These are phyloP conservation scores for Helicostylum pulchrum DNA, from an alignment of 192 early-diverging fungal species.

Conservation along the genomic window DNA sequence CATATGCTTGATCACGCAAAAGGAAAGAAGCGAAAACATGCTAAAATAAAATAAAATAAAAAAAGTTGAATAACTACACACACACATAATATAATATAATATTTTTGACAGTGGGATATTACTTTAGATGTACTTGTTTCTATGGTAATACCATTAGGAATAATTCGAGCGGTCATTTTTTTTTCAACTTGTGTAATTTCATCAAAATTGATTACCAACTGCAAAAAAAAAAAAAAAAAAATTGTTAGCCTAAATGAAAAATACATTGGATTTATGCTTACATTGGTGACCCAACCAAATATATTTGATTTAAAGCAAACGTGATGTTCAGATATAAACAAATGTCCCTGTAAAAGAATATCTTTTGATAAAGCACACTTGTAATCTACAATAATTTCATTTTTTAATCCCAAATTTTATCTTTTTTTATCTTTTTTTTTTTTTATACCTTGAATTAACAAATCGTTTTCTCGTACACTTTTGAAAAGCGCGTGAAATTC, in stretches of 20 bases:
- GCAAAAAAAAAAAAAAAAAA: conserved; percentile 6
- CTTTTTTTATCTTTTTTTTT: background rate
- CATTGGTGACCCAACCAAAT: conserved; percentile 86
- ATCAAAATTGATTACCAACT: conserved; percentile 67
- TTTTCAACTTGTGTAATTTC: conserved; percentile 85
- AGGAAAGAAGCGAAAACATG: conserved; percentile 86
- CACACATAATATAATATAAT: background rate
- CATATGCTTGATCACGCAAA: conserved; percentile 74
- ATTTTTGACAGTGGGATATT: background rate
- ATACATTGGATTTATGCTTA: conserved; percentile 17
- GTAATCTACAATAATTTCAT: conserved; percentile 49
- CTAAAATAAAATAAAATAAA: conserved; percentile 19
- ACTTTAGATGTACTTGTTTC: conserved; percentile 61
- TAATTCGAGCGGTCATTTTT: conserved; percentile 78
- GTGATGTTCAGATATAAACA: conserved; percentile 78
- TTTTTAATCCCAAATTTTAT: background rate
- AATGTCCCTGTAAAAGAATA: conserved; percentile 79
- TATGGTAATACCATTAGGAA: conserved; percentile 86
- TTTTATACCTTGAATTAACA: conserved; percentile 48
- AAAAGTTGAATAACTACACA: conserved; percentile 1
- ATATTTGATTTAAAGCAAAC: conserved; percentile 86
- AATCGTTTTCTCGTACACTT: conserved; percentile 51
- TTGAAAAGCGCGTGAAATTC: conserved; percentile 56
- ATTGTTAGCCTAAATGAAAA: background rate
- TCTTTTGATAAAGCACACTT: conserved; percentile 85